These are phyloP conservation scores for Chenopodium berlandieri DNA, from an alignment of 148 eudicot genomes.

Conservation along the genomic window DNA sequence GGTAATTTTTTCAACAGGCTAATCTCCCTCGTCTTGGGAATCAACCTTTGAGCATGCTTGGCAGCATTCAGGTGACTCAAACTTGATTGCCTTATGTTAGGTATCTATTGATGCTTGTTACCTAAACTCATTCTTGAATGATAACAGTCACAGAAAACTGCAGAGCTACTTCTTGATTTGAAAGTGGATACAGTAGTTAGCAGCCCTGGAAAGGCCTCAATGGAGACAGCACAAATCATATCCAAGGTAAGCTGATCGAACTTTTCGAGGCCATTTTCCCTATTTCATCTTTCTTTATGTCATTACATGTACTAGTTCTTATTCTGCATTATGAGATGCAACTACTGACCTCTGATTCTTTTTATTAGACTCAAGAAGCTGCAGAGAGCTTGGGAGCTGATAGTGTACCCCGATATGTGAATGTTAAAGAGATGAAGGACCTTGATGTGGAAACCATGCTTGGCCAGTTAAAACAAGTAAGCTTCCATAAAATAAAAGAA, in stretches of 20 bases:
- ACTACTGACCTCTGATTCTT: not conserved
- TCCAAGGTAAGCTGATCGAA: conserved; percentile 47
- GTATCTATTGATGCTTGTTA: conserved; percentile 1
- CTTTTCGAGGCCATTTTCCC: not conserved
- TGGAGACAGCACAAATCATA: conserved; percentile 64
- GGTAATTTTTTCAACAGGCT: conserved; percentile 42
- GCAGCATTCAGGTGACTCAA: conserved; percentile 64
- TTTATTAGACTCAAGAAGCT: conserved; percentile 84
- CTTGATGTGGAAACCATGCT: conserved; percentile 57
- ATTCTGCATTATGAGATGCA: not conserved
- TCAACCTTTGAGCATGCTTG: conserved; percentile 76
- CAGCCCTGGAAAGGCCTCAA: conserved; percentile 60
- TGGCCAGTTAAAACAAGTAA: conserved; percentile 47
- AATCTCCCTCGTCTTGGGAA: conserved; percentile 39
- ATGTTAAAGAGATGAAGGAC: conserved; percentile 54
- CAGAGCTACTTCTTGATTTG: conserved; percentile 93
- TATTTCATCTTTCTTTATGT: not conserved
- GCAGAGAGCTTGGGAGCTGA: conserved; percentile 92
- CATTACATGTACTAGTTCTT: not conserved
- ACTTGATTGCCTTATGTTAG: not conserved
- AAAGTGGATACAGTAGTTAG: conserved; percentile 62
- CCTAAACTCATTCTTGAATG: conserved; percentile 22
- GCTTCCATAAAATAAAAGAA: not conserved
- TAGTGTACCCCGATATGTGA: conserved; percentile 79
- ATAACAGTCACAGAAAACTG: conserved; percentile 88